phyloP scores from a whole-genome alignment of 1,284 basidiomycete genomes.

The Blastosporella zonata region DNA sequence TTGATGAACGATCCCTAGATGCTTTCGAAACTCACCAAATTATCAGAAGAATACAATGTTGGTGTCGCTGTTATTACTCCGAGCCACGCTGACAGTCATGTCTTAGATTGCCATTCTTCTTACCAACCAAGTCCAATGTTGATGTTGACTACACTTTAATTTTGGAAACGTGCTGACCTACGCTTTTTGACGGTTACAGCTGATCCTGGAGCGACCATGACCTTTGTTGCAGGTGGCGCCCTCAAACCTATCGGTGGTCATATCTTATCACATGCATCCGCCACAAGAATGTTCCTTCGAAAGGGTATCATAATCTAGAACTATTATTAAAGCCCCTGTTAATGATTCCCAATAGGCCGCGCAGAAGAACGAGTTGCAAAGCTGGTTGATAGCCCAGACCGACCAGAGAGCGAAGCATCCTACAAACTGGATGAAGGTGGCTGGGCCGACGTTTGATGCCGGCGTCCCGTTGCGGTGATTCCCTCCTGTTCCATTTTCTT shows the following conservation, averaged over 20 bases:
- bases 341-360: conserved; percentile 51
- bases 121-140: conserved; percentile 91
- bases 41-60: conserved; percentile 89
- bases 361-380: conserved; percentile 96
- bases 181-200: conserved; percentile 41
- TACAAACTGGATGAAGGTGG: conserved; percentile 88
- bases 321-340: not conserved
- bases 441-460: conserved; percentile 77
- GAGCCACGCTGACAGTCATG: conserved; percentile 11
- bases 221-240: conserved; percentile 87
- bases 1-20: conserved; percentile 47
- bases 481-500: conserved; percentile 1
- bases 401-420: conserved; percentile 88
- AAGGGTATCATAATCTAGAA: conserved; percentile 57
- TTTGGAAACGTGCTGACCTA: conserved; percentile 5
- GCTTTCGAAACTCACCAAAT: conserved; percentile 85
- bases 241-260: conserved; percentile 87
- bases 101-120: conserved; percentile 81
- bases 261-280: conserved; percentile 83
- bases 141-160: conserved; percentile 16
- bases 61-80: conserved; percentile 15
- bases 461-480: too few species aligned
- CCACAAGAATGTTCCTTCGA: conserved; percentile 81
- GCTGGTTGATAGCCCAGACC: conserved; percentile 89
- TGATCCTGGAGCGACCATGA: conserved; percentile 92